phyloP scores from a whole-genome alignment of 2,329 filamentous ascomycete genomes.

The Fusarium acutatum region DNA sequence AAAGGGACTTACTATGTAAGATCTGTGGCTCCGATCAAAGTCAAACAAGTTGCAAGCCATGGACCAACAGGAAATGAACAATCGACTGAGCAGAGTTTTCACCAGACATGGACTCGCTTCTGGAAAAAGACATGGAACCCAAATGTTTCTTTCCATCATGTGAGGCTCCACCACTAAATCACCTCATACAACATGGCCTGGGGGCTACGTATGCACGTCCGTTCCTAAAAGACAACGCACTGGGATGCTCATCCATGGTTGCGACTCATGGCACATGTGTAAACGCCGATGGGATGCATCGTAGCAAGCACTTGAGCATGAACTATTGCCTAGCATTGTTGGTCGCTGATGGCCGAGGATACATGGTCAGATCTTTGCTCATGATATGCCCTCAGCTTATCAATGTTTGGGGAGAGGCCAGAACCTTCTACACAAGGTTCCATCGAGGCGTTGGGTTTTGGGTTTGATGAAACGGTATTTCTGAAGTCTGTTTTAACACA shows the following conservation, averaged over 20 bases:
- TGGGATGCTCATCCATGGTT: background rate
- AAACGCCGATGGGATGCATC: slow-evolving; percentile 11
- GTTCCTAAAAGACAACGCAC: background rate
- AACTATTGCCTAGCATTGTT: slow-evolving; percentile 17
- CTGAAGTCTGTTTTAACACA: background rate
- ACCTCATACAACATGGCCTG: slow-evolving; percentile 2
- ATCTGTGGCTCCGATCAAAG: slow-evolving; percentile 18
- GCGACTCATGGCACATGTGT: slow-evolving; percentile 18
- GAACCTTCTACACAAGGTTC: background rate
- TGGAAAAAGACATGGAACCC: slow-evolving; percentile 27
- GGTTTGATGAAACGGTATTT: slow-evolving; percentile 2
- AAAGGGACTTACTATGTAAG: slow-evolving; percentile 1
- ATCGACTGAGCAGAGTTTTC: slow-evolving; percentile 27
- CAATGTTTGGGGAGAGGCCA: background rate
- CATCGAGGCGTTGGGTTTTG: background rate
- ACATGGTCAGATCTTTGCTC: background rate
- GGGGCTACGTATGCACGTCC: slow-evolving; percentile 5
- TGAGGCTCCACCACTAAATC: slow-evolving; percentile 24
- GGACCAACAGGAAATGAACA: slow-evolving; percentile 21
- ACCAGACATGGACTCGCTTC: slow-evolving; percentile 21
- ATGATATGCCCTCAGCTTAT: background rate
- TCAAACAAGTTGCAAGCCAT: background rate
- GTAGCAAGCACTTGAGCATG: background rate
- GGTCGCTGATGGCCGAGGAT: background rate
- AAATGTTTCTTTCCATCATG: slow-evolving; percentile 25